Evolutionary conservation across 2,329 filamentous ascomycete species (phyloP).

Genomic region (Monosporascus cannonballus): DNA sequence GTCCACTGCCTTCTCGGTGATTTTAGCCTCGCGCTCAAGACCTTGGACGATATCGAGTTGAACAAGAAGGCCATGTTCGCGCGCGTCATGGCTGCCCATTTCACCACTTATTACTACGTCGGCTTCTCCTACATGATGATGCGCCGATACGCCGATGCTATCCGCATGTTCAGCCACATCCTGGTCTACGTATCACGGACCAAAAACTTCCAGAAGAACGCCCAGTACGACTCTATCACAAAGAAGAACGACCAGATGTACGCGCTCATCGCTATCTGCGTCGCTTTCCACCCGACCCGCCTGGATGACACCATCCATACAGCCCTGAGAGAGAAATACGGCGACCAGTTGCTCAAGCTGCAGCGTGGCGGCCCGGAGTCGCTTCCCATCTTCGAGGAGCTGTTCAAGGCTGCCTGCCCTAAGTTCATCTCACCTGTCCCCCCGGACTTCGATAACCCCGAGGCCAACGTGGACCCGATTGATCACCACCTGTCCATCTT

Average conservation of each 20-base stretch:
- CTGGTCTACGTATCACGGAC: constrained; percentile 97
- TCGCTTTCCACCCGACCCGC: constrained; percentile 93
- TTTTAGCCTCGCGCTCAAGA: constrained; percentile 97
- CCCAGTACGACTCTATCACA: constrained; percentile 95
- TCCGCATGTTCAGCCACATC: constrained; percentile 99
- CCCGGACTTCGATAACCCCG: constrained; percentile 95
- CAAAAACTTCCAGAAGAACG: constrained; percentile 99
- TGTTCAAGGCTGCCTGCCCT: constrained; percentile 95
- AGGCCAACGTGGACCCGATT: constrained; percentile 91
- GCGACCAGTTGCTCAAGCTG: constrained; percentile 93
- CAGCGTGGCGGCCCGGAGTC: constrained; percentile 94
- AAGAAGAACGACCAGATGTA: constrained; percentile 99
- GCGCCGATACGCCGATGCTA: constrained; percentile 97
- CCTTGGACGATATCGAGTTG: constrained; percentile 97
- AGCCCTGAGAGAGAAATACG: constrained; percentile 96
- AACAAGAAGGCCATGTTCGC: constrained; percentile 99
- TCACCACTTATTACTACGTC: constrained; percentile 99
- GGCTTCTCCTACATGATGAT: constrained; percentile 99
- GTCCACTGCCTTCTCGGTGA: constrained; percentile 96
- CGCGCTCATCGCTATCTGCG: constrained; percentile 96
- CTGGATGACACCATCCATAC: constrained; percentile 99
- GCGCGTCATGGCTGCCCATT: constrained; percentile 98
- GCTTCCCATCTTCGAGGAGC: constrained; percentile 94
- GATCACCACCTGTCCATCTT: constrained; percentile 97
- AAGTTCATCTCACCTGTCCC: constrained; percentile 98